Base-by-base conservation (phyloP, 2,329 filamentous ascomycete genomes). In the Penicillium sp. region DNA sequence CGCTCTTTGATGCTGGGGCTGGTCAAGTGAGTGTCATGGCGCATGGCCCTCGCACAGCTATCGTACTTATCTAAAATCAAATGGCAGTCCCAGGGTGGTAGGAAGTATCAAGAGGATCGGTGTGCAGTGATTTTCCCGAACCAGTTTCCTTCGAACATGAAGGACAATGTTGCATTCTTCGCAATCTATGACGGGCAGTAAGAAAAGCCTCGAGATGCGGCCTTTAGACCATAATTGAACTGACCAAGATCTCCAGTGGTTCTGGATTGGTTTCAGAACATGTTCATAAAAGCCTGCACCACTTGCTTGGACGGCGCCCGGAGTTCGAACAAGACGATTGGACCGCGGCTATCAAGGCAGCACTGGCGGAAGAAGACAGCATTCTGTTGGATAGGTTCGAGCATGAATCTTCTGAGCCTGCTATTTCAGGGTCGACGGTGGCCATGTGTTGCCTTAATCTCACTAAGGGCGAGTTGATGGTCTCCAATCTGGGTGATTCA, bases 181-280 rank as follows among this genome's bases (percentile, higher is more conserved):
- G 72, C 70, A 19, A 61, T 74, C 25, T 74, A 71, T 57, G 72
- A 75, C 49, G 72, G 72, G 52, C 72, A 75, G 72, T 75, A 63
- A 61, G 72, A n/a, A 50, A 35, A 27, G 13, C 41, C 45, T 37
- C 19, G 13, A 46, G 23, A 8, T 46, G 17, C 13, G 15, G 15
- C 15, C 19, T 27, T 13, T 33, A 23, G n/a, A 31, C 6, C 17
- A 13, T 10, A 35, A 10, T 29, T 10, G 15, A 27, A 31, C 29
- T 37, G 33, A 52, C 50, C 40, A 29, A 37, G 48, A 43, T 43
- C 19, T 43, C 17, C 40, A 75, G 72, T 65, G 72, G 72, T 31
- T 68, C 71, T 12, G 65, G 53, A n/a, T 54, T 66, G 4, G 70
- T 75, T 15, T 63, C 72, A 35, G 71, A 74, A 9, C 71, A 73